Percentiles rank a stretch among this genome's conserved stretches.
These are phyloP conservation scores for Nitzschia putrida DNA, from an alignment of 108 stramenopile genomes.

Conservation along the genomic window DNA sequence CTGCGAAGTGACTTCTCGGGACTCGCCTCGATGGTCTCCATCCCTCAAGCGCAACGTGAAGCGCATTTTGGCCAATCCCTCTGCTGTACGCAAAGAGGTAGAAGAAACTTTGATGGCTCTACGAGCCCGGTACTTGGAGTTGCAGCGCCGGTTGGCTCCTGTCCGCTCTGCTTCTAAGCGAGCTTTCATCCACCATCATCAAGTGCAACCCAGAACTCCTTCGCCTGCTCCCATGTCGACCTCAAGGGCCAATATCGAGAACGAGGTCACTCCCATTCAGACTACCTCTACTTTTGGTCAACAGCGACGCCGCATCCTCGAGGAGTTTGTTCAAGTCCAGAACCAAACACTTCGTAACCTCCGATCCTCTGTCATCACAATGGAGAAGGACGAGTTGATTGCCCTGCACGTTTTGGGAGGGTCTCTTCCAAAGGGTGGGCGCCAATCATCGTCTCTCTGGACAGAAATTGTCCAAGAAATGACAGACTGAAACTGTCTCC, in stretches of 20 bases:
- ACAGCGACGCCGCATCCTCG: background rate
- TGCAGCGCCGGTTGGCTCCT: conserved; percentile 55
- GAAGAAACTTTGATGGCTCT: conserved; percentile 58
- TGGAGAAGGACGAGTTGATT: conserved; percentile 58
- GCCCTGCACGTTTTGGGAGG: conserved; percentile 55
- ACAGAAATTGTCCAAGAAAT: too few relatives aligned
- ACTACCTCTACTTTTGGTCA: background rate
- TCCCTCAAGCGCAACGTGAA: conserved; percentile 45
- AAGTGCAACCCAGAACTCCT: background rate
- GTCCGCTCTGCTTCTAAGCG: background rate
- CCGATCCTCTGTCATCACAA: conserved; percentile 7
- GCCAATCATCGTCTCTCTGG: too few relatives aligned
- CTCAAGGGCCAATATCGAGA: background rate
- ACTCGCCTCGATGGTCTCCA: conserved; percentile 17
- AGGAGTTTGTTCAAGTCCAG: background rate
- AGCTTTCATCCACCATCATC: background rate
- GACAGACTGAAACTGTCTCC: too few relatives aligned
- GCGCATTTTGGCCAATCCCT: conserved; percentile 62
- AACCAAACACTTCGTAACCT: background rate
- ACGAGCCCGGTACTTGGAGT: conserved; percentile 51
- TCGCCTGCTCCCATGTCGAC: conserved; percentile 2
- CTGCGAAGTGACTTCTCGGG: background rate
- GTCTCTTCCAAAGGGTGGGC: conserved; percentile 32
- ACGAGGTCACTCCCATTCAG: too few relatives aligned
- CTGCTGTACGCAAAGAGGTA: conserved; percentile 58